Evolutionary conservation across 2,329 filamentous ascomycete species (phyloP), one percentile per base, ranked within the genome.

Genomic region (Xylaria sp.): DNA sequence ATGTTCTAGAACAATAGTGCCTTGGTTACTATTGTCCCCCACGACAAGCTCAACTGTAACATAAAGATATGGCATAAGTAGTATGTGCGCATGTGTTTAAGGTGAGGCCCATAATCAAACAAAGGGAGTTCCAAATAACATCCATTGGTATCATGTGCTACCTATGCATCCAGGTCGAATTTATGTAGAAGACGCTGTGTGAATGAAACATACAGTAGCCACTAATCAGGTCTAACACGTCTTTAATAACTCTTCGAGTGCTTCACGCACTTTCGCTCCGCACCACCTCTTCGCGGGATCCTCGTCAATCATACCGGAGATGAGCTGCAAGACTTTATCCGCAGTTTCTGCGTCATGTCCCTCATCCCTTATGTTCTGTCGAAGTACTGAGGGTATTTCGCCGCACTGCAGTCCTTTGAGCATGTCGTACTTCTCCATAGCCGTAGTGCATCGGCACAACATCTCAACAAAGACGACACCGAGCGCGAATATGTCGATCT

Each of bases 381-480:
- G 54, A 28, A 74, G 57, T 5, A 54, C 56, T 8, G 21, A 35
- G 4, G 72, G 71, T 9, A 72, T 14, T 14, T 56, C 45, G 1
- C 72, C 72, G 9, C 23, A 51, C 60, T 75, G 72, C 17, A 73
- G 37, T 1, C 60, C 65, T 37, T 69, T 67, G 8, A 74, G 68
- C 60, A 73, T 71, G 17, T 70, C 66, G n/a, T 9, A 67, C 72
- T 17, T 82, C 66, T 84, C 81, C 79, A 84, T 83, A 33, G 78
- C 80, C 0, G 82, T 84, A 52, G 75, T 74, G 55, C 88, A 84
- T 7, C 75, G 78, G 65, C 83, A 86, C 5, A 89, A 67, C 65
- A 89, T 79, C 73, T 90, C 87, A 43, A 88, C 84, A 0, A 86
- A 76, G 7, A 89, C 83, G 9, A 89, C 82, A 0, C 86, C 87